Conservation (phyloP, 805 yeast species). For the Candida manassasensis region DNA sequence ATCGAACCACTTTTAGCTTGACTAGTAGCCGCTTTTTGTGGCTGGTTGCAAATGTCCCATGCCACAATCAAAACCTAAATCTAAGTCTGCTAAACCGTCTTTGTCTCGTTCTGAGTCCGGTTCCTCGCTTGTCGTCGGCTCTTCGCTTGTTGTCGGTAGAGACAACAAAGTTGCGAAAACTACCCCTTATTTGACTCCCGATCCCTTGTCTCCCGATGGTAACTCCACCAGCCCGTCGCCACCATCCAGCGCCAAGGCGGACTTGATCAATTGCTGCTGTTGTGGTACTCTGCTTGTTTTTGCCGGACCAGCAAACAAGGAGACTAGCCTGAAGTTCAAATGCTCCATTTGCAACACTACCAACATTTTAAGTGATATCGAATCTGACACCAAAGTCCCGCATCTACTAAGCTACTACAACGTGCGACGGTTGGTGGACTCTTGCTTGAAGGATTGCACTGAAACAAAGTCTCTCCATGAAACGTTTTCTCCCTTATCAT, state of each 20-base stretch:
- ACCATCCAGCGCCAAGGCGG: too few relatives aligned
- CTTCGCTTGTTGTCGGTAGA: too few relatives aligned
- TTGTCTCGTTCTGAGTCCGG: too few relatives aligned
- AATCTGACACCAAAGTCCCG: slow-evolving; percentile 5
- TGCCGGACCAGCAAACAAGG: slow-evolving; percentile 8
- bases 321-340: slow-evolving; percentile 33
- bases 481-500: slow-evolving; percentile 48
- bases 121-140: too few relatives aligned
- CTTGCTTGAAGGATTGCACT: slow-evolving; percentile 21
- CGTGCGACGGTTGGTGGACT: slow-evolving; percentile 29
- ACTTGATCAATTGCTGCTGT: slow-evolving; percentile 27
- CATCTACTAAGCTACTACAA: slow-evolving; percentile 25
- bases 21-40: too few relatives aligned
- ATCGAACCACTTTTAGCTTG: too few relatives aligned
- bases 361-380: slow-evolving; percentile 18
- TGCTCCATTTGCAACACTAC: slow-evolving; percentile 63
- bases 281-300: slow-evolving; percentile 33
- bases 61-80: too few relatives aligned
- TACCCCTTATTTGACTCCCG: too few relatives aligned
- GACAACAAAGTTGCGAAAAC: too few relatives aligned
- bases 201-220: neutral
- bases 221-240: too few relatives aligned
- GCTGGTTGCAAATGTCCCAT: too few relatives aligned
- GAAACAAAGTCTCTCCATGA: slow-evolving; percentile 18
- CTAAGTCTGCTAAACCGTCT: too few relatives aligned